Conservation (phyloP, 805 yeast genomes). For the Saturnispora zaruensis region DNA sequence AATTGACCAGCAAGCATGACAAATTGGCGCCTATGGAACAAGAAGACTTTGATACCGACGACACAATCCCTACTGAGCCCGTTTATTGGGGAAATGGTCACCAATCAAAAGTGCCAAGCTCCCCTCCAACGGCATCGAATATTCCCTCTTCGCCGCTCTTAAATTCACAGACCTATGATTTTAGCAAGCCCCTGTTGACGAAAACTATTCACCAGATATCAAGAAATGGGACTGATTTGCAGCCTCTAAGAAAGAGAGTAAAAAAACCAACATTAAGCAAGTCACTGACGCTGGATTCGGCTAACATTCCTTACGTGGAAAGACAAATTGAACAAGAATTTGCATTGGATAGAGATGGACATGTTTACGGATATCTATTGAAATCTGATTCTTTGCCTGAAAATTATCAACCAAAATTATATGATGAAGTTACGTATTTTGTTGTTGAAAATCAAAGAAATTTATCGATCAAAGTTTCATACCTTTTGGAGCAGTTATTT, state of each 20-base stretch:
- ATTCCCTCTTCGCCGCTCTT: constrained; percentile 25
- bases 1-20: not conserved
- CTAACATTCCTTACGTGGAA: not conserved
- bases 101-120: constrained; percentile 7
- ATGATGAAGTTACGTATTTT: constrained; percentile 29
- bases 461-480: constrained; percentile 30
- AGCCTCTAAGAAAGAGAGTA: constrained; percentile 20
- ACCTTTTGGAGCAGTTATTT: constrained; percentile 36
- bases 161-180: not conserved
- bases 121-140: constrained; percentile 3
- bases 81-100: not conserved
- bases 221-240: constrained; percentile 14
- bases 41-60: constrained; percentile 8
- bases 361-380: constrained; percentile 28
- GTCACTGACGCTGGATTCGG: not conserved
- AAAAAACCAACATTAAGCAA: constrained; percentile 8
- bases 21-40: not conserved
- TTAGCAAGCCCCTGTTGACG: constrained; percentile 8
- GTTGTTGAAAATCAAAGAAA: constrained; percentile 20
- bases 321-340: constrained; percentile 31
- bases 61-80: constrained; percentile 1
- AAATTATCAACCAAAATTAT: constrained; percentile 24
- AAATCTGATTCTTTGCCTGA: constrained; percentile 24
- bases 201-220: constrained; percentile 16
- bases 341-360: constrained; percentile 42